Conservation (phyloP, 352 stramenopile species). For the Phytophthora nicotianae region DNA sequence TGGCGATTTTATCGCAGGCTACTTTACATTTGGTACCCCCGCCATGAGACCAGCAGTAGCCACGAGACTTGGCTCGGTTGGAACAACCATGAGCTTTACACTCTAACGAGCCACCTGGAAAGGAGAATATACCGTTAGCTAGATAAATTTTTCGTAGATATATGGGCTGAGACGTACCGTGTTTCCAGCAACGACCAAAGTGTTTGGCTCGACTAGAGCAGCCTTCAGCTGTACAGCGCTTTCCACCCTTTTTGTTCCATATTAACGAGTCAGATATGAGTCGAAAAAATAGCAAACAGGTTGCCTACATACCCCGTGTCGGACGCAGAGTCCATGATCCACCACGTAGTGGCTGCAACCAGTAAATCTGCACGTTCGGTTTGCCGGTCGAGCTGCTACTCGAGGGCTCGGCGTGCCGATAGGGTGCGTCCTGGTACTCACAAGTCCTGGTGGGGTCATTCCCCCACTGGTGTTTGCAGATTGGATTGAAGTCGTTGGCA, state of each 20-base stretch:
- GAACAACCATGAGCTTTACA: slow-evolving; percentile 69
- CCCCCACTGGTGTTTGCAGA: slow-evolving; percentile 6
- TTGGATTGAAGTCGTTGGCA: not conserved
- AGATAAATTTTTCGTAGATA: not conserved
- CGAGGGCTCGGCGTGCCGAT: slow-evolving; percentile 9
- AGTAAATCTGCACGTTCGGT: slow-evolving; percentile 61
- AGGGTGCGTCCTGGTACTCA: slow-evolving; percentile 14
- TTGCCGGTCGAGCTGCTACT: slow-evolving; percentile 37
- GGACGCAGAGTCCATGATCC: slow-evolving; percentile 66
- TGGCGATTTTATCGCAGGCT: slow-evolving; percentile 74
- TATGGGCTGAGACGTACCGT: slow-evolving; percentile 36
- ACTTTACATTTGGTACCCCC: slow-evolving; percentile 76
- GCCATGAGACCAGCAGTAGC: slow-evolving; percentile 83
- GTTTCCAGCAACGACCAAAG: slow-evolving; percentile 66
- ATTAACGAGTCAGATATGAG: not conserved
- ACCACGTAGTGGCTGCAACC: slow-evolving; percentile 76
- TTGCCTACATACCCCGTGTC: slow-evolving; percentile 50
- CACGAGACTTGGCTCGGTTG: slow-evolving; percentile 78
- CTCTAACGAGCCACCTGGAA: slow-evolving; percentile 51
- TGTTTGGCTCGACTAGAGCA: slow-evolving; percentile 73
- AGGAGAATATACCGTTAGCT: not conserved
- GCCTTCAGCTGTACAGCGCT: slow-evolving; percentile 56
- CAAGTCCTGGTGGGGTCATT: slow-evolving; percentile 21
- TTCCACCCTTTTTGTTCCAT: slow-evolving; percentile 47
- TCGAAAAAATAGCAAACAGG: not conserved